Evolutionary conservation across 2,329 filamentous ascomycete genomes (phyloP).

Genomic region (Colletotrichum cereale): DNA sequence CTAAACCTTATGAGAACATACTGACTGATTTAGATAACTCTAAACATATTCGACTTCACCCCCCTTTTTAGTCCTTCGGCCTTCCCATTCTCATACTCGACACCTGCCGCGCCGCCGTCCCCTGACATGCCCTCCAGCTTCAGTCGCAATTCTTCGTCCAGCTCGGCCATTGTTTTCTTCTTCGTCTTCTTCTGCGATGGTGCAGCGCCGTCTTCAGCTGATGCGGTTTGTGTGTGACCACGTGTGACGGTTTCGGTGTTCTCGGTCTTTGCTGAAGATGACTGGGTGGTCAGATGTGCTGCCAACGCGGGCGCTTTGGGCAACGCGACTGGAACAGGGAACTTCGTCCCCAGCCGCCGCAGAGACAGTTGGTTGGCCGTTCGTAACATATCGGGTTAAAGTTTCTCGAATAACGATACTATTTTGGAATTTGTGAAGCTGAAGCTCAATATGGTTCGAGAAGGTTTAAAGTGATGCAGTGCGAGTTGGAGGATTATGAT

Average conservation of each 20-base stretch:
- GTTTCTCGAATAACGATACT: not conserved
- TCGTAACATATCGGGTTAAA: not conserved
- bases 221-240: not conserved
- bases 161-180: conserved; percentile 69
- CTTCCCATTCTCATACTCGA: conserved; percentile 82
- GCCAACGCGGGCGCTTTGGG: not conserved
- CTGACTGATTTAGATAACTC: conserved; percentile 68
- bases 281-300: conserved; percentile 15
- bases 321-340: not conserved
- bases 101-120: conserved; percentile 76
- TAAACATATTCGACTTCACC: conserved; percentile 83
- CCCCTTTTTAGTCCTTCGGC: conserved; percentile 79
- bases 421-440: not conserved
- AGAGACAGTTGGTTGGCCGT: not conserved
- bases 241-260: not conserved
- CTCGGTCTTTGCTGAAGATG: not conserved
- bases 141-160: conserved; percentile 74
- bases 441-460: no score
- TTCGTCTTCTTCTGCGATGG: not conserved
- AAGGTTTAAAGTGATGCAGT: not conserved
- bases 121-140: conserved; percentile 77
- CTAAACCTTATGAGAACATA: not conserved
- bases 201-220: not conserved
- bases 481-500: not conserved
- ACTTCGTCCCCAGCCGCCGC: not conserved